These are phyloP conservation scores for Scleroderma bovista DNA, from an alignment of 768 basidiomycete species.

Conservation along the genomic window DNA sequence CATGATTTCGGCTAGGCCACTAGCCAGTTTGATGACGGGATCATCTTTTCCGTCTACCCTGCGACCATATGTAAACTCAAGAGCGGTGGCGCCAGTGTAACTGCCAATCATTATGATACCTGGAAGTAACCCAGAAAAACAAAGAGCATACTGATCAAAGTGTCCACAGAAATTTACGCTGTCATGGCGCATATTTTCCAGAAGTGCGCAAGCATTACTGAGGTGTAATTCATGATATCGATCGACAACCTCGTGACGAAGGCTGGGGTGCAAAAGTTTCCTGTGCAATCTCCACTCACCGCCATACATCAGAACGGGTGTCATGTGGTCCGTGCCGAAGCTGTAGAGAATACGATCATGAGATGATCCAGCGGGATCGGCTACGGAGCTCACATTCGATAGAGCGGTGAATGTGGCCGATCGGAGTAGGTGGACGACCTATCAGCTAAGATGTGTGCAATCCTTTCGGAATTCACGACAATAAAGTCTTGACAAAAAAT, in stretches of 20 bases:
- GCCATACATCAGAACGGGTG: constrained; percentile 9
- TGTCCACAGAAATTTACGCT: not conserved
- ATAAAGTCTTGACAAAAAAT: constrained; percentile 1
- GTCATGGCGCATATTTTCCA: constrained; percentile 1
- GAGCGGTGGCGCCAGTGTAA: not conserved
- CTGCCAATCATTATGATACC: not conserved
- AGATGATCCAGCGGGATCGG: not conserved
- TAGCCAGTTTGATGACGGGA: constrained; percentile 2
- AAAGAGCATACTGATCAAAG: constrained; percentile 1
- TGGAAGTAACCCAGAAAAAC: not conserved
- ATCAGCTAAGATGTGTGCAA: constrained; percentile 2
- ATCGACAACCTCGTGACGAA: constrained; percentile 3
- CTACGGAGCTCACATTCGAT: not conserved
- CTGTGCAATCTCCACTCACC: constrained; percentile 13
- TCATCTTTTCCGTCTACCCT: constrained; percentile 1
- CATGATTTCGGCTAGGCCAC: not conserved
- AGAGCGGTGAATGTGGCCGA: not conserved
- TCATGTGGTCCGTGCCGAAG: constrained; percentile 8
- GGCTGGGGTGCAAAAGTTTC: constrained; percentile 7
- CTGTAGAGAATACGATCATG: not conserved
- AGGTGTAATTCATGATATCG: constrained; percentile 6
- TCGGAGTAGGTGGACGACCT: constrained; percentile 1
- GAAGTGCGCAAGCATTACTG: not conserved
- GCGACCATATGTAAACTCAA: constrained; percentile 6
- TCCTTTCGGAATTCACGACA: constrained; percentile 6